Evolutionary conservation across 768 basidiomycete genomes (phyloP).

Genomic region (Tulasnella sp.): DNA sequence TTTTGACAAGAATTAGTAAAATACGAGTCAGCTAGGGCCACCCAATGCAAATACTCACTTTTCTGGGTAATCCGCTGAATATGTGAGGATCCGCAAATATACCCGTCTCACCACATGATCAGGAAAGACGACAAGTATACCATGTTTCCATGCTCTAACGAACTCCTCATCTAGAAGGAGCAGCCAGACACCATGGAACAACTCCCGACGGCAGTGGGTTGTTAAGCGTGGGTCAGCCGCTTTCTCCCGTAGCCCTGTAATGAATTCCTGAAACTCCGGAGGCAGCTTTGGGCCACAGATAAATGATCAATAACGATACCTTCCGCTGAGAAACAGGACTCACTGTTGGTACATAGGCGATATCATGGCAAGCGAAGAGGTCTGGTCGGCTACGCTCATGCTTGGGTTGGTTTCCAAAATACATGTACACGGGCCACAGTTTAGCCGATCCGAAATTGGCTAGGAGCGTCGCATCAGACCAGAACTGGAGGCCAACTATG

Average conservation of each 20-base stretch:
- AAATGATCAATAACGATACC: not conserved
- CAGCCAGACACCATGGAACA: constrained; percentile 15
- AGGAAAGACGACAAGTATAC: constrained; percentile 4
- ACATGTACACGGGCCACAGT: constrained; percentile 16
- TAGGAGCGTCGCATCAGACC: constrained; percentile 16
- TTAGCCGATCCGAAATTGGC: constrained; percentile 15
- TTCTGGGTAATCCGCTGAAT: constrained; percentile 30
- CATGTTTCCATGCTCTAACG: constrained; percentile 13
- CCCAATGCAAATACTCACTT: constrained; percentile 26
- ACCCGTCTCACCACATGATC: constrained; percentile 16
- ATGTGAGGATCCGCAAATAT: constrained; percentile 27
- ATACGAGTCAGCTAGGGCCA: too few relatives aligned
- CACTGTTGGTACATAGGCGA: constrained; percentile 13
- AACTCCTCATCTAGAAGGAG: constrained; percentile 16
- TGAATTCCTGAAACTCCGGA: constrained; percentile 8
- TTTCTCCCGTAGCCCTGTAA: not conserved
- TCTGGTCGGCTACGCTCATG: not conserved
- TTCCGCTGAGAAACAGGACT: not conserved
- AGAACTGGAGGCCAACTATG: constrained; percentile 7
- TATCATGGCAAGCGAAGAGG: not conserved
- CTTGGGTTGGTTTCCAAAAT: constrained; percentile 14
- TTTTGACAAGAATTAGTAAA: not conserved
- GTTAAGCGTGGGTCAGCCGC: not conserved
- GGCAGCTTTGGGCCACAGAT: constrained; percentile 2
- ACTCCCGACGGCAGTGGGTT: constrained; percentile 13